These are phyloP conservation scores for Eragrostis curvula DNA, from an alignment of 176 grass and related monocot genomes.

Conservation along the genomic window DNA sequence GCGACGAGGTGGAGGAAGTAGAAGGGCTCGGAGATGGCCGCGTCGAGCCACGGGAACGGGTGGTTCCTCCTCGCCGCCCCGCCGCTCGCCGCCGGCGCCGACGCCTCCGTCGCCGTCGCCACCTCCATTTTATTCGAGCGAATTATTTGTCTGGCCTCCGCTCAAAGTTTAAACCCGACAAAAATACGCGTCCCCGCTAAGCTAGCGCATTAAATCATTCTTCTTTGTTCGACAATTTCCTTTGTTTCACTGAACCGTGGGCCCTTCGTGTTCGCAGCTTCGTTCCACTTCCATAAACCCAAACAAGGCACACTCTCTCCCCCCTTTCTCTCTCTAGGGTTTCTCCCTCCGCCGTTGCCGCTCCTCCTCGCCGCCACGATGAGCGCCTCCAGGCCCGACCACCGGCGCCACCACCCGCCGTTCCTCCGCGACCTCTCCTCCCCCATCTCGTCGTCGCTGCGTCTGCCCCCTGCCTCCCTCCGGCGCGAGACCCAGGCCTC, in stretches of 20 bases:
- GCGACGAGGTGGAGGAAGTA: slow-evolving; percentile 88
- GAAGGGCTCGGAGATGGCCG: slow-evolving; percentile 75
- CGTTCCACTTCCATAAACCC: slow-evolving; percentile 18
- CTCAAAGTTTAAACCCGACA: slow-evolving; percentile 11
- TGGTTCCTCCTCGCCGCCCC: slow-evolving; percentile 41
- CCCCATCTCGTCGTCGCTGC: slow-evolving; percentile 48
- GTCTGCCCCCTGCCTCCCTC: slow-evolving; percentile 43
- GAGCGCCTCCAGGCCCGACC: slow-evolving; percentile 59
- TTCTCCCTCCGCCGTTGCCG: slow-evolving; percentile 15
- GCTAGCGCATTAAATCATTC: neutral
- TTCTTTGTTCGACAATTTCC: neutral
- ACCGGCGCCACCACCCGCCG: slow-evolving; percentile 60
- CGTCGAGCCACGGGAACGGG: slow-evolving; percentile 80
- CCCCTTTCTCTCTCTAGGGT: slow-evolving; percentile 40
- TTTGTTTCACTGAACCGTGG: neutral
- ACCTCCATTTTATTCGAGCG: slow-evolving; percentile 42
- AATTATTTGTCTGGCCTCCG: neutral
- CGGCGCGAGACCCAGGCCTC: slow-evolving; percentile 51
- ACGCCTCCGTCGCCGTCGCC: slow-evolving; percentile 60
- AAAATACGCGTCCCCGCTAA: neutral
- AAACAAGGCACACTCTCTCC: neutral
- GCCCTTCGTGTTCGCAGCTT: neutral
- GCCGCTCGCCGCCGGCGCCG: slow-evolving; percentile 43
- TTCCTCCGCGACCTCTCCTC: slow-evolving; percentile 73
- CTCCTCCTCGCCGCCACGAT: slow-evolving; percentile 38